A percentile compares a stretch with the other conserved stretches of the same genome.
Evolutionary conservation across 768 basidiomycete species (phyloP).

Genomic region (Polyporus arcularius): DNA sequence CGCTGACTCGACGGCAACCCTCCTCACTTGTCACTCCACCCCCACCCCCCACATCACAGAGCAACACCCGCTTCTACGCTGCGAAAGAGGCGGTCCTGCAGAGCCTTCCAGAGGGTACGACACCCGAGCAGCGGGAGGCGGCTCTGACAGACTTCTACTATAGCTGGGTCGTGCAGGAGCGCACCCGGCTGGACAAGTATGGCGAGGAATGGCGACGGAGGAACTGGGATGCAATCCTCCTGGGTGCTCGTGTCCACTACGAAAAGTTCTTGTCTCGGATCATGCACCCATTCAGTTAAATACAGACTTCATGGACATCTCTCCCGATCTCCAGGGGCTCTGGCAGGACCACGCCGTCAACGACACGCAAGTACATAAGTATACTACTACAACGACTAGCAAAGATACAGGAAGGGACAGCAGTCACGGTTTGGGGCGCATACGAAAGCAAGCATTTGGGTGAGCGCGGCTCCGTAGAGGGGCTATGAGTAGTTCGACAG

Average conservation of each 20-base stretch:
- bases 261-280: slow-evolving; percentile 30
- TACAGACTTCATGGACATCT: not conserved
- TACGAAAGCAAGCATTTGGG: not conserved
- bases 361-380: too few species aligned
- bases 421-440: slow-evolving; percentile 2
- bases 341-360: too few species aligned
- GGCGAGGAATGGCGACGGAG: slow-evolving; percentile 67
- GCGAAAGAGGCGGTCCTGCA: slow-evolving; percentile 61
- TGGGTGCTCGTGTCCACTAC: slow-evolving; percentile 59
- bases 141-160: slow-evolving; percentile 74
- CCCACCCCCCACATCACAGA: slow-evolving; percentile 42
- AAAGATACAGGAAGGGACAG: not conserved
- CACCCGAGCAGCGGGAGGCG: slow-evolving; percentile 59
- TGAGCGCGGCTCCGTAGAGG: too few species aligned
- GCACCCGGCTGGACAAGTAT: slow-evolving; percentile 55
- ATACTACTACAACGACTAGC: not conserved
- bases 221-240: slow-evolving; percentile 55
- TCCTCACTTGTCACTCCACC: not conserved
- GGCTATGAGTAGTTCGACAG: not conserved
- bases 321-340: too few species aligned
- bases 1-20: not conserved
- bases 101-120: slow-evolving; percentile 52
- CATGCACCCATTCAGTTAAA: slow-evolving; percentile 13
- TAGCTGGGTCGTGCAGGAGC: slow-evolving; percentile 75
- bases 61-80: slow-evolving; percentile 76